These are phyloP conservation scores for Mitragyna speciosa DNA, from an alignment of 257 asterid species.

Conservation along the genomic window DNA sequence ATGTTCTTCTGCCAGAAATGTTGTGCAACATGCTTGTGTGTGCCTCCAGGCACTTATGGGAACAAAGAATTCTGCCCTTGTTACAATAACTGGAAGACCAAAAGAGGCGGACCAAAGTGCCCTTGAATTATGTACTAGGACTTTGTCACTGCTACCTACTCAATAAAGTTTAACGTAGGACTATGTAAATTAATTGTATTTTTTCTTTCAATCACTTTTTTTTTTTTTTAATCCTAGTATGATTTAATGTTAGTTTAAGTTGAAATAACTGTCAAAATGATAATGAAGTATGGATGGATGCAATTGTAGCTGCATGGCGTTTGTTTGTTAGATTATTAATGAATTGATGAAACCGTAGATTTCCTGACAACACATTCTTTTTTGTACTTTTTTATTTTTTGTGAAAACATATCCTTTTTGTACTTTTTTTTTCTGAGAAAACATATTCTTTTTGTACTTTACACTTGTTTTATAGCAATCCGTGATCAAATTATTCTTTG, in stretches of 20 bases:
- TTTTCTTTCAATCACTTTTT: background rate
- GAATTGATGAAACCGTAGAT: no score
- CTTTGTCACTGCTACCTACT: background rate
- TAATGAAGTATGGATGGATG: background rate
- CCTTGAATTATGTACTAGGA: slow-evolving; percentile 22
- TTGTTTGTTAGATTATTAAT: no score
- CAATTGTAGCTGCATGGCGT: background rate
- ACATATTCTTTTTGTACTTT: no score
- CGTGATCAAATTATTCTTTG: no score
- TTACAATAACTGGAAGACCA: slow-evolving; percentile 77
- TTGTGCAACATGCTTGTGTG: slow-evolving; percentile 59
- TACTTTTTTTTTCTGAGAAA: no score
- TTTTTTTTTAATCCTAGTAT: background rate
- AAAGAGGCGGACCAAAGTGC: slow-evolving; percentile 67
- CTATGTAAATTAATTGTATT: background rate
- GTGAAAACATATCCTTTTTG: no score
- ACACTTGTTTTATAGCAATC: no score
- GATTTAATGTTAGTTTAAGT: background rate
- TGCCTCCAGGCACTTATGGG: slow-evolving; percentile 69
- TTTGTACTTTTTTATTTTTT: no score
- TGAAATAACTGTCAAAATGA: background rate
- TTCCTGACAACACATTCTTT: no score
- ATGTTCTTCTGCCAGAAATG: slow-evolving; percentile 67
- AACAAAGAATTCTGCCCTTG: slow-evolving; percentile 72
- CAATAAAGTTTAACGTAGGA: background rate